Evolutionary conservation across 805 yeast genomes (phyloP), one percentile per base, ranked within the genome.

Genomic region (Torulaspora quercuum): DNA sequence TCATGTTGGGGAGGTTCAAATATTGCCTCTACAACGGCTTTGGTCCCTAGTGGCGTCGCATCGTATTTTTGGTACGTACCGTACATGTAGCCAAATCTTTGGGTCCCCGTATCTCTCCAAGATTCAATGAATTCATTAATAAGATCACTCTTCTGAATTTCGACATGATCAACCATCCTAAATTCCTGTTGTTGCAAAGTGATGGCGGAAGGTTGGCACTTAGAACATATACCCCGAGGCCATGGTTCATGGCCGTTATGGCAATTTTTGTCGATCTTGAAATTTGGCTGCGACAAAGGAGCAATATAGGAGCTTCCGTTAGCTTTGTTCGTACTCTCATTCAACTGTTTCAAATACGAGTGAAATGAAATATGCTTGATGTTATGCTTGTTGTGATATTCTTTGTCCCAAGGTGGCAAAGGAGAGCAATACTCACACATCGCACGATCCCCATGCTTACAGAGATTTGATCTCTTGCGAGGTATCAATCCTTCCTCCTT

Each of bases 401-500:
- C 75, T 45, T 72, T 72, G 59, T 92, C 96, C 86, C 90, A 92
- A 2, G 98, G 97, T 22, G 95, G 96, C 35, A 92, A 65, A 0
- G 97, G 96, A 21, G 94, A 78, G 59, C 97, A 92, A 57, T 88
- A 87, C 55, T 92, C 98, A 61, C 98, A 92, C 97, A 92, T 92
- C 2, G 97, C 99, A 50, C 81, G 82, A 24, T 80, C 90, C 3
- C 90, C 83, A 58, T 92, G 98, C 42, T 80, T 75, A 61, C 98
- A 90, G 44, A 88, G 65, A 2, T 59, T 50, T 1, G 86, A 75
- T 45, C 68, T 71, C 23, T 67, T 62, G 21, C 98, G 72, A 18
- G 70, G 61, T 38, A 92, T 86, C 37, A 82, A 65, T 0, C 98
- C 99, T 28, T 75, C 73, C 37, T 75, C 71, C 18, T 67, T 68